Percentiles rank a stretch among this genome's conserved stretches.
Conservation (phyloP, 371 early-diverging fungal species). For the Catenaria anguillulae region DNA sequence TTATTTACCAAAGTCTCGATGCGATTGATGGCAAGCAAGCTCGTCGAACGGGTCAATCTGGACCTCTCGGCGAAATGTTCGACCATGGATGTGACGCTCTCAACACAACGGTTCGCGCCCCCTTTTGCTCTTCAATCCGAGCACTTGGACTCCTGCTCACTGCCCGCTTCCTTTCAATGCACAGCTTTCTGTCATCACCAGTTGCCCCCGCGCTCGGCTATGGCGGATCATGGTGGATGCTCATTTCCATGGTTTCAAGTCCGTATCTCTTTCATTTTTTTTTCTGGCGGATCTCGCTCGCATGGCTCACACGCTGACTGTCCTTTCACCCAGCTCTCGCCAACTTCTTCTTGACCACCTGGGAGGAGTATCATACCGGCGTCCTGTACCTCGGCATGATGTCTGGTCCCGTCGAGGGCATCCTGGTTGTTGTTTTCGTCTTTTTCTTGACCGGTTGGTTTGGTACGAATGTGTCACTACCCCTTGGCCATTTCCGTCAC, state of each 20-base stretch:
- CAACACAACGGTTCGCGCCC: slow-evolving; percentile 43
- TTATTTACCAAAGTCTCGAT: slow-evolving; percentile 25
- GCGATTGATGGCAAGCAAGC: slow-evolving; percentile 65
- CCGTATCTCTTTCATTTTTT: slow-evolving; percentile 5
- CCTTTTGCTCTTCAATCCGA: slow-evolving; percentile 5
- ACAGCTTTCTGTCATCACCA: slow-evolving; percentile 33
- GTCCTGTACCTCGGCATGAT: slow-evolving; percentile 76
- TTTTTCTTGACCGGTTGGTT: slow-evolving; percentile 46
- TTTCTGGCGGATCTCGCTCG: too few species aligned
- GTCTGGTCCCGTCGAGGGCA: slow-evolving; percentile 93
- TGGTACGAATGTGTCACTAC: too few species aligned
- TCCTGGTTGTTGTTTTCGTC: slow-evolving; percentile 48
- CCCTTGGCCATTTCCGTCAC: too few species aligned
- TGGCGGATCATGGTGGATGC: slow-evolving; percentile 64
- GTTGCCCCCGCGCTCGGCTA: slow-evolving; percentile 49
- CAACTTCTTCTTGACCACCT: slow-evolving; percentile 84
- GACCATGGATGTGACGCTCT: slow-evolving; percentile 88
- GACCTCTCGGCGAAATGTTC: slow-evolving; percentile 90
- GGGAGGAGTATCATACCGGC: slow-evolving; percentile 94
- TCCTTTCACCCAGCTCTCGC: slow-evolving; percentile 44
- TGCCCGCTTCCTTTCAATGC: too few species aligned
- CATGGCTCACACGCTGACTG: too few species aligned
- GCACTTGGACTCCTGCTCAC: neutral
- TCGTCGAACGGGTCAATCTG: slow-evolving; percentile 43
- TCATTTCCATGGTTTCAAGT: slow-evolving; percentile 22